Base-by-base conservation (phyloP, 805 yeast species). In the Ogataea pini region DNA sequence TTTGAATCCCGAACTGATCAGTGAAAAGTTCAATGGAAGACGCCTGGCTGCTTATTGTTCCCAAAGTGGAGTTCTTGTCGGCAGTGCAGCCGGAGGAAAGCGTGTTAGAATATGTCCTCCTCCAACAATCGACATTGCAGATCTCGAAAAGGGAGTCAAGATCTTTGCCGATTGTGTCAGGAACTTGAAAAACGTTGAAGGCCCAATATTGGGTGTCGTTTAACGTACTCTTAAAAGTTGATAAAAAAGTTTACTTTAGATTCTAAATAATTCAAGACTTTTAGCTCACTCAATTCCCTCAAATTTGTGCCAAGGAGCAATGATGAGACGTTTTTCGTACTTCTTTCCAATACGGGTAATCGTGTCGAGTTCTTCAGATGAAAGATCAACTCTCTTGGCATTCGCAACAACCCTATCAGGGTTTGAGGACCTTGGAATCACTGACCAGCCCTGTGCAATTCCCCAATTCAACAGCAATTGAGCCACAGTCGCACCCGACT, bases 401-500 rank as follows among this genome's bases (percentile, higher is more conserved):
- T 61, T 71, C 9, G 62, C 56, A 34, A 56, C 62, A 29, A 73
- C 65, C 56, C 78, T 67, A 8, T 65, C 70, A 18, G 69, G 61
- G 36, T 71, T 70, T 4, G 74, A 64, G 1, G 76, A 71, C 49
- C 75, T 64, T 12, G 77, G 75, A 22, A 72, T 54, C 1, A 63
- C 60, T 0, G 59, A 54, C 56, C 77, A 63, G 3, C 72, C 73
- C n/a, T 63, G 46, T 6, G 25, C 14, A 25, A 52, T 37, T 6
- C 55, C 60, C 59, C 70, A 56, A 67, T 51, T 46, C 58, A 86
- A 65, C 2, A 77, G 79, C 4, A 9, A 85, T 86, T 46, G 79
- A 71, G 79, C 80, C 0, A 76, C 70, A 6, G 76, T 64, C 3
- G 73, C 77, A 19, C 63, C 61, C 58, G 83, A 74, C 63, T 77